These are phyloP conservation scores for Rhododendron griersonianum DNA, from an alignment of 148 eudicot species.

Conservation along the genomic window DNA sequence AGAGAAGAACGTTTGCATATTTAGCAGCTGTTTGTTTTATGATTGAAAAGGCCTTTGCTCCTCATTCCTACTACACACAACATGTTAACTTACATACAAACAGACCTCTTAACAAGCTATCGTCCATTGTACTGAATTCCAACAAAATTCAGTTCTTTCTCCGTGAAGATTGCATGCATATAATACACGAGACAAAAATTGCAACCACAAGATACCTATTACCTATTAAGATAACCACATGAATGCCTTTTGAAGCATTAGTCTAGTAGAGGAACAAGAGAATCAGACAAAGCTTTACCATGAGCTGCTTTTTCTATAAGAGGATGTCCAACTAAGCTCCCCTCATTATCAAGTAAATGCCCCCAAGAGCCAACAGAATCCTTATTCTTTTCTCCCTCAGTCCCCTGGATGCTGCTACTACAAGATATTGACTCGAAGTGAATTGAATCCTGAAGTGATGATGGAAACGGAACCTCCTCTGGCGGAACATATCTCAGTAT, in stretches of 20 bases:
- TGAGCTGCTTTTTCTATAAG: conserved; percentile 16
- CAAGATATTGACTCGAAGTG: conserved; percentile 28
- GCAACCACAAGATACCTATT: background rate
- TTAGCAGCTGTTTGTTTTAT: background rate
- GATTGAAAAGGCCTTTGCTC: background rate
- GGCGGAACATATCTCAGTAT: conserved; percentile 58
- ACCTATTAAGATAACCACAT: background rate
- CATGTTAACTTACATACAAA: background rate
- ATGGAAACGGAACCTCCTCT: conserved; percentile 32
- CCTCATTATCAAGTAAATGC: background rate
- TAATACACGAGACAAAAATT: no score
- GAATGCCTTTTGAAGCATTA: background rate
- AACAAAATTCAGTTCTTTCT: background rate
- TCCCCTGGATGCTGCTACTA: conserved; percentile 19
- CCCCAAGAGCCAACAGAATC: conserved; percentile 24
- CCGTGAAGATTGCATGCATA: background rate
- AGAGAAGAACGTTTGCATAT: background rate
- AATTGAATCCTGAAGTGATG: conserved; percentile 36
- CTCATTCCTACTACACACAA: background rate
- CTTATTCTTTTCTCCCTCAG: conserved; percentile 13
- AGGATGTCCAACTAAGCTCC: background rate
- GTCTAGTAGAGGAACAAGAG: background rate
- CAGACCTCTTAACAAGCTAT: background rate
- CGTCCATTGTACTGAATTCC: background rate
- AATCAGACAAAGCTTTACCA: conserved; percentile 26